Evolutionary conservation across 306 rosid genomes (phyloP).

Genomic region (Parietaria judaica): DNA sequence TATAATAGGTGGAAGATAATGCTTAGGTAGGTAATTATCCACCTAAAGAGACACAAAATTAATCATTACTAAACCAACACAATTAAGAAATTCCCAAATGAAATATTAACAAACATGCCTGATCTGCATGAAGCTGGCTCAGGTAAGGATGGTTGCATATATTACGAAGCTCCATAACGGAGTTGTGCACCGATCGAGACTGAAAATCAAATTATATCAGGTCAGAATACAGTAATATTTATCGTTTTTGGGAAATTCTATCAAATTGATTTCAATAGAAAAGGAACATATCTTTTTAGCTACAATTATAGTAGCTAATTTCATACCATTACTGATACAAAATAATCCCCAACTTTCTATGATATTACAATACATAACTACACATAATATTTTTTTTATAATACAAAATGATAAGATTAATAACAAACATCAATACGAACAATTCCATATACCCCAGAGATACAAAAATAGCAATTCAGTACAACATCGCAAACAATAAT

Average conservation of each 20-base stretch:
- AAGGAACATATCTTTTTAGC: too few relatives aligned
- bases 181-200: slow-evolving; percentile 94
- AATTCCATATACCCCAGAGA: too few relatives aligned
- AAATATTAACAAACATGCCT: slow-evolving; percentile 49
- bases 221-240: slow-evolving; percentile 21
- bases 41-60: slow-evolving; percentile 38
- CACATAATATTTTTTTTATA: too few relatives aligned
- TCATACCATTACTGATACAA: too few relatives aligned
- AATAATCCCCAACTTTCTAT: too few relatives aligned
- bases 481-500: too few relatives aligned
- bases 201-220: slow-evolving; percentile 22
- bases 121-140: slow-evolving; percentile 95
- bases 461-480: too few relatives aligned
- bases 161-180: slow-evolving; percentile 99
- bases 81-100: slow-evolving; percentile 1
- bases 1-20: slow-evolving; percentile 82
- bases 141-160: slow-evolving; percentile 99
- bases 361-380: too few relatives aligned
- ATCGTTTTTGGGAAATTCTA: background rate
- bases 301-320: too few relatives aligned
- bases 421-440: too few relatives aligned
- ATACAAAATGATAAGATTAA: too few relatives aligned
- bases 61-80: slow-evolving; percentile 10
- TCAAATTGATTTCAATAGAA: too few relatives aligned
- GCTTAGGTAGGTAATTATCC: slow-evolving; percentile 77